A percentile compares a stretch with the other conserved stretches of the same genome.
Evolutionary conservation across 257 asterid genomes (phyloP).

Genomic region (Lavandula angustifolia): DNA sequence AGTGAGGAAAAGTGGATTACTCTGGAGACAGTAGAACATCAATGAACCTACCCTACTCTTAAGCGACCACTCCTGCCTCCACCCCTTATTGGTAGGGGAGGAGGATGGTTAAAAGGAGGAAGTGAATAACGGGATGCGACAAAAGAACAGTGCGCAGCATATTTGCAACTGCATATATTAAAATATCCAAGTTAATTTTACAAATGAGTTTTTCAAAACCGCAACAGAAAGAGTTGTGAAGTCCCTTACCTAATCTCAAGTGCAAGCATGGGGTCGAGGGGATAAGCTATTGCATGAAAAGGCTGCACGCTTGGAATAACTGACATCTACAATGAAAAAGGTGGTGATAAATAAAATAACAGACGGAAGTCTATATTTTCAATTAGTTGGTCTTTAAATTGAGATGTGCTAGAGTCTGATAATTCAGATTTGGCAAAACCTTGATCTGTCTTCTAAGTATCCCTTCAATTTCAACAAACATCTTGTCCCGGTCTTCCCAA

Average conservation of each 20-base stretch:
- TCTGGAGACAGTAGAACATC: constrained; percentile 16
- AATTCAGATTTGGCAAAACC: constrained; percentile 48
- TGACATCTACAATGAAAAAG: constrained; percentile 56
- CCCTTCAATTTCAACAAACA: constrained; percentile 91
- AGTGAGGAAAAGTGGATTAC: neutral
- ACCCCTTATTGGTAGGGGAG: constrained; percentile 66
- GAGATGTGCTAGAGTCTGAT: constrained; percentile 16
- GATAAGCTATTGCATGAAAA: constrained; percentile 98
- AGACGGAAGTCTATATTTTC: constrained; percentile 10
- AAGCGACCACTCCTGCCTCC: constrained; percentile 70
- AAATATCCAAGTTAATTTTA: constrained; percentile 15
- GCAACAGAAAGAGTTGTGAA: constrained; percentile 5
- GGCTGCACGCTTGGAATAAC: constrained; percentile 99
- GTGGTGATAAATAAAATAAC: constrained; percentile 23
- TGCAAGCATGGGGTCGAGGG: constrained; percentile 94
- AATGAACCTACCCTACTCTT: constrained; percentile 73
- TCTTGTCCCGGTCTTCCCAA: constrained; percentile 94
- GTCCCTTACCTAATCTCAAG: constrained; percentile 78
- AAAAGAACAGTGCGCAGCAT: constrained; percentile 91
- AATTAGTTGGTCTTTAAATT: constrained; percentile 12
- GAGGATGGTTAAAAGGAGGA: constrained; percentile 84
- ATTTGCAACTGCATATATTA: constrained; percentile 68
- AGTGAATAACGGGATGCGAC: constrained; percentile 92
- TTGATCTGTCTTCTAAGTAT: constrained; percentile 91
- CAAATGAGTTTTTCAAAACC: neutral